phyloP scores from a whole-genome alignment of 441 rosid genomes.

The Corymbia calophylla region DNA sequence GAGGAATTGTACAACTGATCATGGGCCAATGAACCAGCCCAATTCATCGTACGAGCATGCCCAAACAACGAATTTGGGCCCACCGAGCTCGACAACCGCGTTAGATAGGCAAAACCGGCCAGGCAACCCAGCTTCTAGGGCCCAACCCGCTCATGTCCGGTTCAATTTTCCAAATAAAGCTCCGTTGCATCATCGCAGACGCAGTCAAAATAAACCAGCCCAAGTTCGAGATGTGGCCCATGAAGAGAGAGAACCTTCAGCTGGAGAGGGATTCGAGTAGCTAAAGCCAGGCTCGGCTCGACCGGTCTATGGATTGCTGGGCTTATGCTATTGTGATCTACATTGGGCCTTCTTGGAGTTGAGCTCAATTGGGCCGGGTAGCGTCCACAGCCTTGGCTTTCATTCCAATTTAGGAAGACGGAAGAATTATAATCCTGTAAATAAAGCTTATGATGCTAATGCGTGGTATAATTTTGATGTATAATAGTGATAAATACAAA shows the following conservation, averaged over 20 bases:
- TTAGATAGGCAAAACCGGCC: background rate
- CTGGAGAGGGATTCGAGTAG: background rate
- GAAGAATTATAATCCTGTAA: background rate
- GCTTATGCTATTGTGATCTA: background rate
- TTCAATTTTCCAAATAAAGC: background rate
- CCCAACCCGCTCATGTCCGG: background rate
- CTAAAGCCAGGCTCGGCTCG: background rate
- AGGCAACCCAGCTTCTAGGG: background rate
- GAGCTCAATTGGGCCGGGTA: background rate
- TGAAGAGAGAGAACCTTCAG: background rate
- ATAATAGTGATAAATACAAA: too few relatives aligned
- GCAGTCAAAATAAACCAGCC: background rate
- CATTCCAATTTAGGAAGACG: background rate
- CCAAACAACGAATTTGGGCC: background rate
- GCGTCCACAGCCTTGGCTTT: background rate
- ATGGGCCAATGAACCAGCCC: background rate
- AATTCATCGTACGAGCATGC: background rate
- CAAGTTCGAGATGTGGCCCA: background rate
- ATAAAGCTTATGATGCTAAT: background rate
- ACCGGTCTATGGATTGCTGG: background rate
- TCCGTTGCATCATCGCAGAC: background rate
- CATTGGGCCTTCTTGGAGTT: background rate
- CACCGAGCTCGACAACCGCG: background rate
- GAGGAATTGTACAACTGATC: background rate
- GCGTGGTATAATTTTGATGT: background rate